Evolutionary conservation across 768 basidiomycete genomes (phyloP).

Genomic region (Candolleomyces efflorescens): DNA sequence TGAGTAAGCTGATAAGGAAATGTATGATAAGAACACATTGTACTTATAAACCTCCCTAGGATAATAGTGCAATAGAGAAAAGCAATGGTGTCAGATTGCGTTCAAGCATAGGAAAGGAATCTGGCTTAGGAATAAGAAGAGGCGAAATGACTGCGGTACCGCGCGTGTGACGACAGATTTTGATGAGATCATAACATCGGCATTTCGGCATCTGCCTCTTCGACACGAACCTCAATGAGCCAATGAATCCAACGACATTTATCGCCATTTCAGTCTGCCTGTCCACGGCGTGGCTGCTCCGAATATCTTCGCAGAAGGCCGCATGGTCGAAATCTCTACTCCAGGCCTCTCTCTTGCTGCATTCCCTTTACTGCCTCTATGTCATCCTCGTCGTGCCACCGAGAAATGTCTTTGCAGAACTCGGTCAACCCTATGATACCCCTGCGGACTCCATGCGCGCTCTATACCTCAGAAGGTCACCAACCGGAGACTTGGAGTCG

Average conservation of each 20-base stretch:
- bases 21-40: too few species aligned
- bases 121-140: too few species aligned
- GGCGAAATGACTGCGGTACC: too few species aligned
- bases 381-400: conserved; percentile 44
- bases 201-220: too few species aligned
- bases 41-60: too few species aligned
- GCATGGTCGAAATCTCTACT: background rate
- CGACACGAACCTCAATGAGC: too few species aligned
- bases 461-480: conserved; percentile 37
- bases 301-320: background rate
- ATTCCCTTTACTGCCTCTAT: conserved; percentile 49
- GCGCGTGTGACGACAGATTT: too few species aligned
- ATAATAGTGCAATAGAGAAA: too few species aligned
- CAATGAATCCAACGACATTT: background rate
- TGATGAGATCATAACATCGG: too few species aligned
- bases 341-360: conserved; percentile 34
- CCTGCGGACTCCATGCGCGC: conserved; percentile 49
- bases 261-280: background rate
- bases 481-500: conserved; percentile 37
- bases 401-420: conserved; percentile 55
- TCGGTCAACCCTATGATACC: conserved; percentile 52
- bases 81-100: too few species aligned
- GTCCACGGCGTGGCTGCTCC: background rate
- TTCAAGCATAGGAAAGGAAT: too few species aligned
- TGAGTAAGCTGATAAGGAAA: too few species aligned